Percentiles rank a stretch among this genome's conserved stretches.
Evolutionary conservation across 306 rosid species (phyloP).

Genomic region (Ochetophila trinervis): DNA sequence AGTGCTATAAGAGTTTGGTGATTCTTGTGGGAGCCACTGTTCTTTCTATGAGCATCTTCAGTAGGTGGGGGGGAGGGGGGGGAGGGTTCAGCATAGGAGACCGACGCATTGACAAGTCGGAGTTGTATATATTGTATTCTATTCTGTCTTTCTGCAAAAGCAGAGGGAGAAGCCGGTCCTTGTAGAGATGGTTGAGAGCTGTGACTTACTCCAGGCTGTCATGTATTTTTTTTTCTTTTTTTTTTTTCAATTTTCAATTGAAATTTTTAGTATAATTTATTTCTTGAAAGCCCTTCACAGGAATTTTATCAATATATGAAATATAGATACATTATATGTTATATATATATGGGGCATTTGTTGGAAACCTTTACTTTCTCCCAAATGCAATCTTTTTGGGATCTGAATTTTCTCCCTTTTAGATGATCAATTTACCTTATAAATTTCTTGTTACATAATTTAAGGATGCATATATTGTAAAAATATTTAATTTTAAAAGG

Average conservation of each 20-base stretch:
- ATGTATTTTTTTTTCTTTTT: constrained; percentile 30
- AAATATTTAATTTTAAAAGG: too few species aligned
- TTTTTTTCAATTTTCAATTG: constrained; percentile 16
- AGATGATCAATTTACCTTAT: too few species aligned
- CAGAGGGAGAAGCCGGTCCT: constrained; percentile 55
- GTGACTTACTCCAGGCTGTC: constrained; percentile 56
- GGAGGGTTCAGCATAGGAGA: constrained; percentile 27
- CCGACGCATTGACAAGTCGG: constrained; percentile 34
- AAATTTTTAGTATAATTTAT: constrained; percentile 38
- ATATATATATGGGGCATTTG: too few species aligned
- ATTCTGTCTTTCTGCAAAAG: constrained; percentile 59
- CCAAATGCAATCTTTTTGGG: too few species aligned
- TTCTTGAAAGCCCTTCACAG: constrained; percentile 32
- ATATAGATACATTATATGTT: too few species aligned
- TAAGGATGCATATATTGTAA: too few species aligned
- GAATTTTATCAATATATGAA: constrained; percentile 9
- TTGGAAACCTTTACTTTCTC: too few species aligned
- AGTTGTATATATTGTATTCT: constrained; percentile 66
- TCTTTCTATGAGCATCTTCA: constrained; percentile 24
- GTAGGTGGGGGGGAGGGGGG: constrained; percentile 10
- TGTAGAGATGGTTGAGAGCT: constrained; percentile 69
- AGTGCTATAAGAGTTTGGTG: constrained; percentile 30
- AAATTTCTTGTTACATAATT: too few species aligned
- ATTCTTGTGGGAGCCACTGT: constrained; percentile 17
- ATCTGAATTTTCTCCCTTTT: too few species aligned